These are phyloP conservation scores for Saturnispora gosingensis DNA, from an alignment of 805 yeast genomes.

Conservation along the genomic window DNA sequence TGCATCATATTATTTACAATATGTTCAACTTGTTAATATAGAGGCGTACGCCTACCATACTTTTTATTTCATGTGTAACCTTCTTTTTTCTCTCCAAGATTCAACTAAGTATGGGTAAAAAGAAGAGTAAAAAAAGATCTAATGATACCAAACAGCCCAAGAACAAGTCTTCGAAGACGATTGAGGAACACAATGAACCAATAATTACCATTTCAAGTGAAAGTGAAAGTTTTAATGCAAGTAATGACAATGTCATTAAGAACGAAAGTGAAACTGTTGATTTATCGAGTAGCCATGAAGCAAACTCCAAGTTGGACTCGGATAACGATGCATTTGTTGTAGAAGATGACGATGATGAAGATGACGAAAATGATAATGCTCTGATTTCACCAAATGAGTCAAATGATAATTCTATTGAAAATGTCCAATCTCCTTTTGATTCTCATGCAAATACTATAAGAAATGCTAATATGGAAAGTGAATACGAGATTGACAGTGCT, in stretches of 20 bases:
- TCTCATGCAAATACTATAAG: background rate
- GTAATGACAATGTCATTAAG: background rate
- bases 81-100: background rate
- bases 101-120: background rate
- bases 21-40: background rate
- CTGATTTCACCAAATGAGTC: background rate
- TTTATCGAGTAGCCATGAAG: background rate
- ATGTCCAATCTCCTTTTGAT: background rate
- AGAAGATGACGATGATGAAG: slow-evolving; percentile 4
- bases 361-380: background rate
- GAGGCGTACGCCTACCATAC: background rate
- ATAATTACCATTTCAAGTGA: background rate
- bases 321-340: background rate
- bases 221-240: background rate
- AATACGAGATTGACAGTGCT: too few relatives aligned
- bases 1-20: too few relatives aligned
- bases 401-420: background rate
- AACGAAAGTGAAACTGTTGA: background rate
- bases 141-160: background rate
- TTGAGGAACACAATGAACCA: background rate
- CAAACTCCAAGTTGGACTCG: background rate
- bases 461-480: background rate
- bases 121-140: background rate
- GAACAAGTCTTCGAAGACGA: background rate
- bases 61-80: background rate